These are phyloP conservation scores for Manihot esculenta DNA, from an alignment of 441 rosid species.

Conservation along the genomic window DNA sequence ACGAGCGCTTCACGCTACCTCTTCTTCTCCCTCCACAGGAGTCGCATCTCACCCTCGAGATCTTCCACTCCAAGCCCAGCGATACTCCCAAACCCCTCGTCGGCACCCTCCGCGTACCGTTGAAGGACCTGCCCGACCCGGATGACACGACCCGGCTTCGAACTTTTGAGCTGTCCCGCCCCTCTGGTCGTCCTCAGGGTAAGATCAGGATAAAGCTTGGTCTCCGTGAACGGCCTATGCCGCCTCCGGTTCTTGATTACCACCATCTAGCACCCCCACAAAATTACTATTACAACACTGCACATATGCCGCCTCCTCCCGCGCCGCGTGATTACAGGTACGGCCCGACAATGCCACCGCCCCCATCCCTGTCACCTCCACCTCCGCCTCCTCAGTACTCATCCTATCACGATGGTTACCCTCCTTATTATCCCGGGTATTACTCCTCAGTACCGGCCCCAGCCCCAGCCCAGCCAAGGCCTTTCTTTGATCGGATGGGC, in stretches of 20 bases:
- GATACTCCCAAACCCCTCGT: conserved; percentile 55
- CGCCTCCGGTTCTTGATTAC: conserved; percentile 23
- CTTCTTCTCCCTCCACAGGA: conserved; percentile 38
- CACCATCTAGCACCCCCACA: conserved; percentile 25
- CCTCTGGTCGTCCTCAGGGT: conserved; percentile 62
- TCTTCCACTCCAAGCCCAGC: conserved; percentile 64
- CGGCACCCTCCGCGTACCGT: conserved; percentile 44
- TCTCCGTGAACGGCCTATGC: conserved; percentile 36
- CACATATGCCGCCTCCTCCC: conserved; percentile 30
- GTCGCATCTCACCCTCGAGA: conserved; percentile 45
- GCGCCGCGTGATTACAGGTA: conserved; percentile 26
- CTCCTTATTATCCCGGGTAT: conserved; percentile 29
- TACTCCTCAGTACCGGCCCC: conserved; percentile 34
- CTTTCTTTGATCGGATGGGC: conserved; percentile 27
- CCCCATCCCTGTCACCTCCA: conserved; percentile 26
- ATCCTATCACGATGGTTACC: conserved; percentile 26
- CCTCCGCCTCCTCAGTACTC: conserved; percentile 19
- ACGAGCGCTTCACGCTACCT: conserved; percentile 50
- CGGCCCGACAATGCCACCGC: conserved; percentile 22
- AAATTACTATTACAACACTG: conserved; percentile 34
- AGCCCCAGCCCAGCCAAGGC: conserved; percentile 31
- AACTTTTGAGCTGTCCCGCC: conserved; percentile 35
- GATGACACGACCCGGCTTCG: conserved; percentile 30
- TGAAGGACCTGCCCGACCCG: conserved; percentile 30
- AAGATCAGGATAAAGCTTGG: conserved; percentile 41